These are phyloP conservation scores for Saussurea involucrata DNA, from an alignment of 129 eudicot species.

Conservation along the genomic window DNA sequence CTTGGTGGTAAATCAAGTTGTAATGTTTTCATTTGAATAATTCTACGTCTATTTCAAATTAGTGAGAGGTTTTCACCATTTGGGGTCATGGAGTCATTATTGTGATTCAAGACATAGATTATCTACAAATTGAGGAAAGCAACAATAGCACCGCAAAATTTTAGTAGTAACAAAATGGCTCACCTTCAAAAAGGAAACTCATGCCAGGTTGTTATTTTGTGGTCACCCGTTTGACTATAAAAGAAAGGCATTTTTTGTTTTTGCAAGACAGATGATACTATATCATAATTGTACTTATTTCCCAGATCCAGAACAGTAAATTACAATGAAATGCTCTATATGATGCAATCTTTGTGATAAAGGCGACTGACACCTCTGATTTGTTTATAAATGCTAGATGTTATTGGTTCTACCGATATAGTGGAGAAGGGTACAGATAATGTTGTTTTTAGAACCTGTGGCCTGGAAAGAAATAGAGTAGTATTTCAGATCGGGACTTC, in stretches of 20 bases:
- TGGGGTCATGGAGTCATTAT: neutral
- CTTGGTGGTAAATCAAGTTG: neutral
- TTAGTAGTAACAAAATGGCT: neutral
- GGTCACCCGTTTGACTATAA: neutral
- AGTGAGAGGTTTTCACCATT: neutral
- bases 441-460: conserved; percentile 84
- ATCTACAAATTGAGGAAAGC: neutral
- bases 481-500: conserved; percentile 98
- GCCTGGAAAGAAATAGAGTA: conserved; percentile 59
- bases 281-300: neutral
- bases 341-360: neutral
- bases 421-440: conserved; percentile 80
- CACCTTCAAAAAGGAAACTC: neutral
- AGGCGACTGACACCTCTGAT: conserved; percentile 7
- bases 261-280: neutral
- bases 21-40: neutral
- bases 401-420: conserved; percentile 58
- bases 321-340: neutral
- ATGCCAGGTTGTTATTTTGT: neutral
- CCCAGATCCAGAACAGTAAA: neutral
- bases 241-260: neutral
- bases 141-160: neutral
- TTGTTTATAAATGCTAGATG: conserved; percentile 35
- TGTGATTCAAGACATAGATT: neutral
- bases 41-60: neutral